Conservation (phyloP, 1,284 basidiomycete species). For the Violaceomyces palustris region DNA sequence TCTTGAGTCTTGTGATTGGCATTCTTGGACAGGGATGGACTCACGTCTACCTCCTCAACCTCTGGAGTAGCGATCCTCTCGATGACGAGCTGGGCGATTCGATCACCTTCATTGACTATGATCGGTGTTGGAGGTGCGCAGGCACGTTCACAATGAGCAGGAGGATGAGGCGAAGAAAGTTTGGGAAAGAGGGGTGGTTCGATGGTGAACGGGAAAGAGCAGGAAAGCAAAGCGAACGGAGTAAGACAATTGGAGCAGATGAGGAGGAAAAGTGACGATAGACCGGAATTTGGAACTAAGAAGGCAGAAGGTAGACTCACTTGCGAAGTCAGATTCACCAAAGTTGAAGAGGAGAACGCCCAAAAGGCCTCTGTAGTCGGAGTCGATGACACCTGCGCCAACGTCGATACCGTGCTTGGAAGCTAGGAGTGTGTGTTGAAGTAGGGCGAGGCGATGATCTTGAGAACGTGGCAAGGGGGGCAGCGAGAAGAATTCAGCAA, state of each 20-base stretch:
- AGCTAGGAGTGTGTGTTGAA: conserved; percentile 61
- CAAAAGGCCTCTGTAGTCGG: conserved; percentile 87
- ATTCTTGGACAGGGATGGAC: conserved; percentile 41
- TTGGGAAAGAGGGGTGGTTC: too few relatives aligned
- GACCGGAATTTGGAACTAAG: too few relatives aligned
- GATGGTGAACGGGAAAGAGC: background rate
- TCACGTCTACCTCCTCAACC: conserved; percentile 75
- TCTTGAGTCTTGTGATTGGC: too few relatives aligned
- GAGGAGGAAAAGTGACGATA: too few relatives aligned
- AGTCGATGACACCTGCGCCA: conserved; percentile 92
- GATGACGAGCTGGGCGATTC: conserved; percentile 88
- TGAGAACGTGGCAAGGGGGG: conserved; percentile 1
- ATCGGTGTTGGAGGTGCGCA: too few relatives aligned
- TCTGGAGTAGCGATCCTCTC: conserved; percentile 84
- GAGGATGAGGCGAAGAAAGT: too few relatives aligned
- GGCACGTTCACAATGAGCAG: too few relatives aligned
- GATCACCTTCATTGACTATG: conserved; percentile 80
- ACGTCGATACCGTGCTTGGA: conserved; percentile 96
- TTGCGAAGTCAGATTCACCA: conserved; percentile 73
- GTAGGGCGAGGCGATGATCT: conserved; percentile 8
- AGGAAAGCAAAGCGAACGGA: too few relatives aligned
- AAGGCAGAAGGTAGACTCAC: conserved; percentile 55
- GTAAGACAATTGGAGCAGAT: too few relatives aligned
- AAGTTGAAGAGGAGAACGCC: conserved; percentile 94
- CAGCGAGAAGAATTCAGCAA: background rate